A percentile compares a stretch with the other conserved stretches of the same genome.
phyloP scores from a whole-genome alignment of 2,329 filamentous ascomycete genomes.

The Peltaster fructicola region DNA sequence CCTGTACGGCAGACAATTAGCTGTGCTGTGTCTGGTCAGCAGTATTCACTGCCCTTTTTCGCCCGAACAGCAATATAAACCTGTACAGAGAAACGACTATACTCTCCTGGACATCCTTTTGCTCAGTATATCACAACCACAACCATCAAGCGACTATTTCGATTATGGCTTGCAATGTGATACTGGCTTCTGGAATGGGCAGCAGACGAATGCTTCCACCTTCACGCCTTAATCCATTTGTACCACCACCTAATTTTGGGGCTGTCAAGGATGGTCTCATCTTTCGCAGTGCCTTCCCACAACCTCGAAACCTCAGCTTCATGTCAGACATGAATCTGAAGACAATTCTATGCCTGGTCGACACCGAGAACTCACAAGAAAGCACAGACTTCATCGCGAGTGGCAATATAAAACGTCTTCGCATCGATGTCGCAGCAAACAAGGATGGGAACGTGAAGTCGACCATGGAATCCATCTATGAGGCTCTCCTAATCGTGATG shows the following conservation, averaged over 20 bases:
- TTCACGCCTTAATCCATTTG: constrained; percentile 20
- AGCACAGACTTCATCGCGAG: constrained; percentile 43
- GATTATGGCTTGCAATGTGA: too few species aligned
- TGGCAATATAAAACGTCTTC: constrained; percentile 52
- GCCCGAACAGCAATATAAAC: too few species aligned
- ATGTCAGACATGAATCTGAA: constrained; percentile 52
- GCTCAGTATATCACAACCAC: too few species aligned
- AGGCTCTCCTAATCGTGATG: constrained; percentile 54
- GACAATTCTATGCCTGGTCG: constrained; percentile 54
- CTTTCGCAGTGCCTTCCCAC: constrained; percentile 69
- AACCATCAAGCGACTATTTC: too few species aligned
- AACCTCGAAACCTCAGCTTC: constrained; percentile 51
- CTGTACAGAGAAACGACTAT: too few species aligned
- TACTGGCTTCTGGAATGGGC: too few species aligned
- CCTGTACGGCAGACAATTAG: too few species aligned
- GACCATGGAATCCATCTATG: constrained; percentile 46
- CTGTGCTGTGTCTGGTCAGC: too few species aligned
- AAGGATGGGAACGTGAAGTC: constrained; percentile 54
- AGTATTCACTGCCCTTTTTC: too few species aligned
- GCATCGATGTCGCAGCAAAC: constrained; percentile 71
- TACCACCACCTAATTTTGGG: constrained; percentile 58
- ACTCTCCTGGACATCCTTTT: too few species aligned
- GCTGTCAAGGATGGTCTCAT: constrained; percentile 52
- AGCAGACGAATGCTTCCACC: too few species aligned
- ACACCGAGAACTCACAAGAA: constrained; percentile 27